Base-by-base conservation (phyloP, 768 basidiomycete species). In the Kwoniella shandongensis region DNA sequence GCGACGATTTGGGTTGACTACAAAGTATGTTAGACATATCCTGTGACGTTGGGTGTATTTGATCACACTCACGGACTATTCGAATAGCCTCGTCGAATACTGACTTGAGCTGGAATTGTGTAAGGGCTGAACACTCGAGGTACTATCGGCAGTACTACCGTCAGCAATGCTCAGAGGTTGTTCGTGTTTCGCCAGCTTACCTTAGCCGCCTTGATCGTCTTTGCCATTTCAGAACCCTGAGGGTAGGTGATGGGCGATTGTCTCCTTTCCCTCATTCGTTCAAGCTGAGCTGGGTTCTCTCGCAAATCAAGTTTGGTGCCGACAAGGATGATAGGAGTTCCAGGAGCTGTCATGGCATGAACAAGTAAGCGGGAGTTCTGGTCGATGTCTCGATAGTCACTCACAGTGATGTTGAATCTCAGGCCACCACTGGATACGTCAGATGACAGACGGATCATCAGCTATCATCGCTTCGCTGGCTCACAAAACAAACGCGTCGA, bases 271-370 rank as follows among this genome's bases (percentile, higher is more conserved):
- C 72, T 59, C 59, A 78, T 57, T 55, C 72, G 76, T 20, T 67
- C 63, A 2, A 86, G 80, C n/a, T 91, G 90, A 63, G 87, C 84
- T 23, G 88, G 86, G 78, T 97, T 91, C 51, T 82, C 78, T 27
- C 94, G 85, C 29, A 98, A 81, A 79, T 99, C 94, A 23, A 82
- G 89, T 80, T 99, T 98, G 8, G 92, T 96, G 29, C 85, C 94
- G 59, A 98, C 89, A 45, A 97, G 84, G 69, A 97, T 86, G 60
- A 92, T 80, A 2, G 94, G 91, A 2, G 90, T 97, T 88, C 44
- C 91, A 86, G 79, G 86, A 86, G 92, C 92, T 66, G 51, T 38
- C 32, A 13, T 6, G 32, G 32, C 4, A 20, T 49, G 18, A 35
- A 51, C 46, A 39, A 42, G 35, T 20, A 26, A 32, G 35, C 35